Conservation (phyloP, 768 basidiomycete species). For the Lactifluus rugatus region DNA sequence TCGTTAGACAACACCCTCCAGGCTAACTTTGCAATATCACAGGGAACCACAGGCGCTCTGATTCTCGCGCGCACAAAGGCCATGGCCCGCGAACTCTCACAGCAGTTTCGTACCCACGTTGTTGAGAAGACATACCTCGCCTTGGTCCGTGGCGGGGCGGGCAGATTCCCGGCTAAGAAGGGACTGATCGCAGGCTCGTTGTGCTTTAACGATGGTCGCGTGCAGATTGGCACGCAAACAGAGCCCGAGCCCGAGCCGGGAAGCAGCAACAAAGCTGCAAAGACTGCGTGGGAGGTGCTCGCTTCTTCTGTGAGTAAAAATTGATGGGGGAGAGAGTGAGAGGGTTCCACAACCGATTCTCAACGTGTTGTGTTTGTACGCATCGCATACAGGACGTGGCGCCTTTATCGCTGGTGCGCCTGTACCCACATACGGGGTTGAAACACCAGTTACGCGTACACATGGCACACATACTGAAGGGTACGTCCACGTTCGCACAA, state of each 20-base stretch:
- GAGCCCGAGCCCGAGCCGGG: not conserved
- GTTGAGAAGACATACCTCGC: slow-evolving; percentile 17
- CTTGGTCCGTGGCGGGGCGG: slow-evolving; percentile 5
- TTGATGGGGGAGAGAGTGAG: no score
- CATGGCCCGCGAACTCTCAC: slow-evolving; percentile 13
- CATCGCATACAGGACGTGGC: not conserved
- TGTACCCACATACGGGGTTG: slow-evolving; percentile 16
- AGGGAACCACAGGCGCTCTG: slow-evolving; percentile 17
- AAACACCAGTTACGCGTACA: slow-evolving; percentile 21
- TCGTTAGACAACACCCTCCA: no score
- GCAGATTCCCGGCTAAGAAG: not conserved
- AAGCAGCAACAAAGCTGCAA: slow-evolving; percentile 4
- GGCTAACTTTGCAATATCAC: no score
- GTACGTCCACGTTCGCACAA: slow-evolving; percentile 2
- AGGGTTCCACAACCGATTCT: not conserved
- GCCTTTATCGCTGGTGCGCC: slow-evolving; percentile 14
- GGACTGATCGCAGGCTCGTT: slow-evolving; percentile 5
- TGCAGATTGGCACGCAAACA: not conserved
- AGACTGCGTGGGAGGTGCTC: slow-evolving; percentile 18
- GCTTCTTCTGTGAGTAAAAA: slow-evolving; percentile 14
- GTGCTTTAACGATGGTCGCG: slow-evolving; percentile 12
- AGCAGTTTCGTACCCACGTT: slow-evolving; percentile 12
- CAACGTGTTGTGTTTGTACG: not conserved
- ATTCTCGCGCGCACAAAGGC: slow-evolving; percentile 16
- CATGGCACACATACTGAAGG: slow-evolving; percentile 5